These are phyloP conservation scores for Monilinia fructicola DNA, from an alignment of 2,329 filamentous ascomycete species.

Conservation along the genomic window DNA sequence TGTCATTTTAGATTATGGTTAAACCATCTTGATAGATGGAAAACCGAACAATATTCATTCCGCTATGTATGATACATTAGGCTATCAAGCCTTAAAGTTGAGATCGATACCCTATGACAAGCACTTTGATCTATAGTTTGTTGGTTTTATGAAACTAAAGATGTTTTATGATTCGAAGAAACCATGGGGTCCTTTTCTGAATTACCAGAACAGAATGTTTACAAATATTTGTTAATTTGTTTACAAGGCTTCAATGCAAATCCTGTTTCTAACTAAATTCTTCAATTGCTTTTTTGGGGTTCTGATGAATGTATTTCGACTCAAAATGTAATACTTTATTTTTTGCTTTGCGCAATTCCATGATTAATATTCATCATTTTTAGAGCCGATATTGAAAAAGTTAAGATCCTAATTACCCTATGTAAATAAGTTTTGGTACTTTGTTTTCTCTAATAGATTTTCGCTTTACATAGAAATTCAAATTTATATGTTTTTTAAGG, in stretches of 20 bases:
- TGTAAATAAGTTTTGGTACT: too few relatives aligned
- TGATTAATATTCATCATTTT: too few relatives aligned
- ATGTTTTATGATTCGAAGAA: not conserved
- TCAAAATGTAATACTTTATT: not conserved
- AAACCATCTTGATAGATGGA: not conserved
- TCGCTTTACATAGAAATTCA: too few relatives aligned
- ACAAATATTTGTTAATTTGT: not conserved
- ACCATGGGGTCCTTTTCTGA: too few relatives aligned
- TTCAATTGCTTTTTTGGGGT: not conserved
- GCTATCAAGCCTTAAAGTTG: not conserved
- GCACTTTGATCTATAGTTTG: not conserved
- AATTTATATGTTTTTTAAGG: too few relatives aligned
- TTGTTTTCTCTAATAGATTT: too few relatives aligned
- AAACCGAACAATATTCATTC: not conserved
- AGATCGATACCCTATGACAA: not conserved
- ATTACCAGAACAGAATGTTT: not conserved
- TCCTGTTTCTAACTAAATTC: not conserved
- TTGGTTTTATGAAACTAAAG: not conserved
- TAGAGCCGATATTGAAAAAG: too few relatives aligned
- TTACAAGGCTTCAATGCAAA: not conserved
- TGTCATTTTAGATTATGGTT: slow-evolving; percentile 1
- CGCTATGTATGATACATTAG: not conserved
- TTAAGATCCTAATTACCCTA: too few relatives aligned
- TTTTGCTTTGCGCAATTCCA: too few relatives aligned
- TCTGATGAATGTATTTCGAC: not conserved